These are phyloP conservation scores for Lipomyces mesembrius DNA, from an alignment of 805 yeast species.

Conservation along the genomic window DNA sequence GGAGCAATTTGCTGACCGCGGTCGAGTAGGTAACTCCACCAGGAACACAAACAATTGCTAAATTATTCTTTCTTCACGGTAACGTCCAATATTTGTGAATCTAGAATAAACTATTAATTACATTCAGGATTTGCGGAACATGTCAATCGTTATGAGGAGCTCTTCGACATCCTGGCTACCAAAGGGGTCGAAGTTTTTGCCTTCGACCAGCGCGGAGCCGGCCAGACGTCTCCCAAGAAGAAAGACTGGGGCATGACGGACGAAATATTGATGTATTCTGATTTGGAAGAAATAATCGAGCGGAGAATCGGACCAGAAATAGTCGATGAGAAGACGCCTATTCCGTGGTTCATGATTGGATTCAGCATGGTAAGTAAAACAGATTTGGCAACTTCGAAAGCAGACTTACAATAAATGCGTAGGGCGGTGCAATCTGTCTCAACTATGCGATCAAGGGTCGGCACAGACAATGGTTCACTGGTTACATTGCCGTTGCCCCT, in stretches of 20 bases:
- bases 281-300: slow-evolving; percentile 44
- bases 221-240: slow-evolving; percentile 43
- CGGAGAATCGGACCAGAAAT: slow-evolving; percentile 23
- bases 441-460: slow-evolving; percentile 47
- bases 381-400: not conserved
- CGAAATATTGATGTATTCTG: slow-evolving; percentile 44
- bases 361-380: slow-evolving; percentile 26
- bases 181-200: slow-evolving; percentile 46
- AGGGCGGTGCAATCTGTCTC: slow-evolving; percentile 48
- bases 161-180: slow-evolving; percentile 42
- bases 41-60: slow-evolving; percentile 39
- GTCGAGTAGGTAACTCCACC: slow-evolving; percentile 25
- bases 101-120: not conserved
- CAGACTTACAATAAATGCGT: not conserved
- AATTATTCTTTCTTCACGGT: slow-evolving; percentile 45
- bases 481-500: slow-evolving; percentile 47
- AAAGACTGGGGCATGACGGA: slow-evolving; percentile 45
- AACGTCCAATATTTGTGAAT: not conserved
- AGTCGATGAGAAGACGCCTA: not conserved
- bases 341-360: slow-evolving; percentile 35
- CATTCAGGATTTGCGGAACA: slow-evolving; percentile 47
- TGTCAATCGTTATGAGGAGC: slow-evolving; percentile 42
- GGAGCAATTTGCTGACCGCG: not conserved
- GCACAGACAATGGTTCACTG: slow-evolving; percentile 43
- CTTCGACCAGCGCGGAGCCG: slow-evolving; percentile 51